These are phyloP conservation scores for Huiozyma sinensis DNA, from an alignment of 805 yeast genomes.

Conservation along the genomic window DNA sequence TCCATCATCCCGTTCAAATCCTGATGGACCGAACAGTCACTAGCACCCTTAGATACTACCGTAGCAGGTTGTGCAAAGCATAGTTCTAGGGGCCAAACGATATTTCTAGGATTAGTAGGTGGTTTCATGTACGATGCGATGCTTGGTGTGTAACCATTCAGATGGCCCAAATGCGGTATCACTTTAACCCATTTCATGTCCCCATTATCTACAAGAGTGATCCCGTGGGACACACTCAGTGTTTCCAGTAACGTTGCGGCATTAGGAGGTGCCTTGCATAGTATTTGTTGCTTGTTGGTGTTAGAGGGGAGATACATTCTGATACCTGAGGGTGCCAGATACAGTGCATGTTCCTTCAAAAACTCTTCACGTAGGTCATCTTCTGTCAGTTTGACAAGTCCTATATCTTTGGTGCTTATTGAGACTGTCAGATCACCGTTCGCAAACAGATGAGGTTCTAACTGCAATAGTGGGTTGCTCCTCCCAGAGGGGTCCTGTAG, in stretches of 20 bases:
- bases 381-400: conserved; percentile 28
- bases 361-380: conserved; percentile 11
- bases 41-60: conserved; percentile 5
- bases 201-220: conserved; percentile 16
- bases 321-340: conserved; percentile 47
- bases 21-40: conserved; percentile 5
- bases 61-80: conserved; percentile 44
- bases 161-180: conserved; percentile 56
- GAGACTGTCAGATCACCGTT: conserved; percentile 35
- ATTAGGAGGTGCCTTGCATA: conserved; percentile 35
- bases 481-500: conserved; percentile 5
- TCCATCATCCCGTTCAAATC: conserved; percentile 27
- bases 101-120: conserved; percentile 36
- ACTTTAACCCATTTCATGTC: conserved; percentile 51
- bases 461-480: conserved; percentile 18
- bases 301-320: conserved; percentile 30
- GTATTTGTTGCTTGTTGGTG: conserved; percentile 18
- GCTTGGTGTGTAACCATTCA: conserved; percentile 57
- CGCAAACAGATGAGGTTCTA: conserved; percentile 39
- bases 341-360: conserved; percentile 31
- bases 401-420: conserved; percentile 24
- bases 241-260: conserved; percentile 29
- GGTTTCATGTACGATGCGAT: conserved; percentile 43
- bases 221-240: conserved; percentile 30
- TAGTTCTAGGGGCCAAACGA: conserved; percentile 64